phyloP scores from a whole-genome alignment of 192 early-diverging fungal genomes.

The Bifiguratus adelaidae region DNA sequence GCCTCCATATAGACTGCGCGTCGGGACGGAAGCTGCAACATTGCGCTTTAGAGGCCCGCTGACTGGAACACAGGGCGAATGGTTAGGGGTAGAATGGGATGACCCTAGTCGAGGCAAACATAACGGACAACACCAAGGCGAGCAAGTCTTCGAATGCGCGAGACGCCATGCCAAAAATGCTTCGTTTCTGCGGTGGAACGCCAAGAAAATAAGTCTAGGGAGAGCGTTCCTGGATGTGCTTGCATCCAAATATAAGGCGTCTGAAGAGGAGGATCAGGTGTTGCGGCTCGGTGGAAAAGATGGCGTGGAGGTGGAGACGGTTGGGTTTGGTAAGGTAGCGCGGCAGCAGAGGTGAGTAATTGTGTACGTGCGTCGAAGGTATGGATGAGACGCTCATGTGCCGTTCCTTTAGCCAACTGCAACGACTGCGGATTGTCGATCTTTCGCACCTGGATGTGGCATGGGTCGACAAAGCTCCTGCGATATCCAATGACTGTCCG shows the following conservation, averaged over 20 bases:
- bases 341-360: conserved; percentile 19
- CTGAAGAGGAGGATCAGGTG: conserved; percentile 11
- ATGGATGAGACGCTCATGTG: no score
- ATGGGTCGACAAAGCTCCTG: not conserved
- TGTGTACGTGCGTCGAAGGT: no score
- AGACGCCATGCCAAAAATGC: conserved; percentile 28
- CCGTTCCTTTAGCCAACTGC: conserved; percentile 5
- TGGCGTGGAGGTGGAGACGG: conserved; percentile 34
- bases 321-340: conserved; percentile 39
- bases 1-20: no score
- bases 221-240: conserved; percentile 26
- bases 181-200: conserved; percentile 36
- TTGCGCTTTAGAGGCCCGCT: conserved; percentile 38
- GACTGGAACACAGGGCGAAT: conserved; percentile 28
- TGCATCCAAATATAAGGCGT: conserved; percentile 27
- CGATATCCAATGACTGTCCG: not conserved
- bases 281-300: conserved; percentile 31
- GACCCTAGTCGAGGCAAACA: conserved; percentile 45
- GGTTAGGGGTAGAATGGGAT: conserved; percentile 59
- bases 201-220: conserved; percentile 29
- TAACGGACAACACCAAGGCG: conserved; percentile 37
- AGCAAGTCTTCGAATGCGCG: conserved; percentile 41
- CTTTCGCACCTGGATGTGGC: conserved; percentile 5
- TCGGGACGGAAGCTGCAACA: conserved; percentile 25
- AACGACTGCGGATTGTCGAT: conserved; percentile 10